A percentile compares a stretch with the other conserved stretches of the same genome.
These are phyloP conservation scores for Fusarium verticillioides DNA, from an alignment of 2,329 filamentous ascomycete species.

Conservation along the genomic window DNA sequence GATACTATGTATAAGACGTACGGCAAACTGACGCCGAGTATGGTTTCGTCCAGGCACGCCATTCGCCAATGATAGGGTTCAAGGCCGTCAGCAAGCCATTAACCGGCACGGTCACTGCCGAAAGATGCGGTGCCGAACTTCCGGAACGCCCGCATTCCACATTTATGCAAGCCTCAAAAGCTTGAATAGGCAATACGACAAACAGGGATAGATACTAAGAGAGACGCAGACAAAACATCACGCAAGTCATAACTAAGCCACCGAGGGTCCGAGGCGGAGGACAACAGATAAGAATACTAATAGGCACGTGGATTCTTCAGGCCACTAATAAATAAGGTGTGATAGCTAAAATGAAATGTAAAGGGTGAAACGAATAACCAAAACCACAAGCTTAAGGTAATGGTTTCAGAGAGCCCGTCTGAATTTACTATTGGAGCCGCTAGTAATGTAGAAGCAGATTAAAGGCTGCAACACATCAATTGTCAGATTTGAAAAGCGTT, in stretches of 20 bases:
- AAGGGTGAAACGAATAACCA: conserved; percentile 73
- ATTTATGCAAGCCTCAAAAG: conserved; percentile 22
- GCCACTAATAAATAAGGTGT: not conserved
- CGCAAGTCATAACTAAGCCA: not conserved
- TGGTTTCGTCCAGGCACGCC: conserved; percentile 17
- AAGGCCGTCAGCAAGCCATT: conserved; percentile 30
- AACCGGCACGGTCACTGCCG: conserved; percentile 39
- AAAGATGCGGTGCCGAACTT: conserved; percentile 44
- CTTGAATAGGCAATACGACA: not conserved
- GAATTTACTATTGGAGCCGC: conserved; percentile 65
- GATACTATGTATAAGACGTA: not conserved
- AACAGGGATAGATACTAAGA: not conserved
- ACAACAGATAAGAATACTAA: not conserved
- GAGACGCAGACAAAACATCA: not conserved
- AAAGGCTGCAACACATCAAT: conserved; percentile 64
- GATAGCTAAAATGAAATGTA: conserved; percentile 55
- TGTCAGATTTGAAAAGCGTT: conserved; percentile 55
- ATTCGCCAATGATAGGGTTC: conserved; percentile 21
- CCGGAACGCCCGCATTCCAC: conserved; percentile 34
- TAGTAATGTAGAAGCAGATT: conserved; percentile 65
- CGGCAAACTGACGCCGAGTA: conserved; percentile 37
- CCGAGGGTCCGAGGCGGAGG: not conserved
- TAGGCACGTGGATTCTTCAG: not conserved
- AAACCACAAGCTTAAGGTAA: conserved; percentile 55
- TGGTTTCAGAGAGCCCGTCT: conserved; percentile 72